Evolutionary conservation across 352 stramenopile genomes (phyloP), one percentile per base, ranked within the genome.

Genomic region (Phytophthora fragariaefolia): DNA sequence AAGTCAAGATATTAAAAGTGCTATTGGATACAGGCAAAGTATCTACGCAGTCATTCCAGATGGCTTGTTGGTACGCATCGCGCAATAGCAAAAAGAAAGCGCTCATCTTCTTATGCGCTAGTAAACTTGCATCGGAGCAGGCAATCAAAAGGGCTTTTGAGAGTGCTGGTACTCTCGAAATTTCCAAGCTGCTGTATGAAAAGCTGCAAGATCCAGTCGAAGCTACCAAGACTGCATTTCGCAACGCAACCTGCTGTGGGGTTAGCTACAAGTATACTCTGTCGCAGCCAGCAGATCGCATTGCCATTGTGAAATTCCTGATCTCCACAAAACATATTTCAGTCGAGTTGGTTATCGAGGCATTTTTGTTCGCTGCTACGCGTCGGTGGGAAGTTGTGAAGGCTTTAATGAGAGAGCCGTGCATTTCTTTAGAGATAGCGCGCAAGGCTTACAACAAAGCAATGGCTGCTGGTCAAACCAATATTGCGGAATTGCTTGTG

Each of bases 171-270:
- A 6, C 12, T 49, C n/a, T 45, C 34, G 15, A 2, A 22, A 28
- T 46, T 28, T 46, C 30, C 18, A 26, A 45, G 49, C 42, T 32
- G 28, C 20, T 57, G 49, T 57, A 46, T 20, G 22, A 57, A 10
- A 57, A 57, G 30, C 23, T 57, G 18, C 6, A 27, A 4, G 24
- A 46, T 30, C 49, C 28, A 30, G 49, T 12, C 26, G 26, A 40
- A 54, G 24, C 47, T 54, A 32, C 28, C 34, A 26, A 24, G 8
- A 15, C 24, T n/a, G 47, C 47, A n/a, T 54, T 54, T 17, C n/a
- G 7, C 4, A 54, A 54, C n/a, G 47, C 47, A 54, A 28, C 47
- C 15, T 26, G 24, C 27, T 38, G 9, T 36, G 28, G 28, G 28
- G 8, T 24, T 40, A n/a, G 26, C n/a, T 23, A 45, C 13, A 27